Conservation (phyloP, 345 rosid genomes). For the Carallia pectinifolia region DNA sequence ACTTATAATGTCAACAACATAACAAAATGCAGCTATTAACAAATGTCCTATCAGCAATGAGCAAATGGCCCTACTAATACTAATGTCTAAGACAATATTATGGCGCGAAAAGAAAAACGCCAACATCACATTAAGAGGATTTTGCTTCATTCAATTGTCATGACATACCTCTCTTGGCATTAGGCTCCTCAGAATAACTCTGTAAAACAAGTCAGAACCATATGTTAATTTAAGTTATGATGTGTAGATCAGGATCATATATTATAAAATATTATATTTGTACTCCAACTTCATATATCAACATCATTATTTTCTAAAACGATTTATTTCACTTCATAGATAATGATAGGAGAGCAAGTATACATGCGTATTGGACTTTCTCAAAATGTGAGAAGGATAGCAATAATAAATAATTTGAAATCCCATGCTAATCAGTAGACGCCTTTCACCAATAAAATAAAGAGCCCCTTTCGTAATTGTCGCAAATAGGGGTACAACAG, state of each 20-base stretch:
- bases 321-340: not conserved
- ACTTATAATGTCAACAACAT: not conserved
- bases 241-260: too few relatives aligned
- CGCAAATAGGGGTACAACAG: too few relatives aligned
- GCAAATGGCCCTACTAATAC: too few relatives aligned
- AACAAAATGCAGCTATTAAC: not conserved
- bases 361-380: too few relatives aligned
- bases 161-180: constrained; percentile 81
- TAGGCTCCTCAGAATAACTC: constrained; percentile 78
- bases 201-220: constrained; percentile 35
- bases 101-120: not conserved
- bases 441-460: not conserved
- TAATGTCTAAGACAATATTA: not conserved
- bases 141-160: not conserved
- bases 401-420: too few relatives aligned
- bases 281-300: not conserved
- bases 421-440: too few relatives aligned
- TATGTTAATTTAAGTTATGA: too few relatives aligned
- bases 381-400: too few relatives aligned
- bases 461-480: not conserved
- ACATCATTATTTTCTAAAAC: not conserved
- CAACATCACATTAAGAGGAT: not conserved
- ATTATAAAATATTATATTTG: too few relatives aligned
- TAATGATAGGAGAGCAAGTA: not conserved
- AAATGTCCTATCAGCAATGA: not conserved